These are phyloP conservation scores for Botrytis deweyae DNA, from an alignment of 2,329 filamentous ascomycete species.

Conservation along the genomic window DNA sequence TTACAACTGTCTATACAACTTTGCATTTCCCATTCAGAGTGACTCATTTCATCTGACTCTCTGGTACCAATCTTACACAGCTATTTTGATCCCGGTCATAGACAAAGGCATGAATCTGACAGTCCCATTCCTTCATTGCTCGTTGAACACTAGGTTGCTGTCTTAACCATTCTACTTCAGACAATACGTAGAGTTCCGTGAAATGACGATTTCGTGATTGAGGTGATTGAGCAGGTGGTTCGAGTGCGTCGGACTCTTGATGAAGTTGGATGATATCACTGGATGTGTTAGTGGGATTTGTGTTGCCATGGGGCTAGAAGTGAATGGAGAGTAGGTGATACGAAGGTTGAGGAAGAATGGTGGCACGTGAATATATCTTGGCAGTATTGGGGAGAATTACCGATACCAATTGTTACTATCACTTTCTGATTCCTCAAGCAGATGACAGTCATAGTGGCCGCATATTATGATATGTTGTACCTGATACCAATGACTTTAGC, in stretches of 20 bases:
- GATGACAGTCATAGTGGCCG: conserved; percentile 54
- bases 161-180: conserved; percentile 55
- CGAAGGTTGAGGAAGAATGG: background rate
- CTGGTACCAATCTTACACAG: conserved; percentile 49
- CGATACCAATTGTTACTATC: conserved; percentile 55
- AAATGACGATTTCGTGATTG: conserved; percentile 51
- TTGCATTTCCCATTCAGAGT: conserved; percentile 10
- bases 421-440: conserved; percentile 47
- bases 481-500: conserved; percentile 28
- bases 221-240: conserved; percentile 3
- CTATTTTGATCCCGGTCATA: conserved; percentile 59
- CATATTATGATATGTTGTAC: conserved; percentile 57
- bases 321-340: background rate
- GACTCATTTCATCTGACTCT: conserved; percentile 37
- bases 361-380: background rate
- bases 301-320: background rate
- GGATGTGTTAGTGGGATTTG: background rate
- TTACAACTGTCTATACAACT: background rate
- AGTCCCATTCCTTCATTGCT: conserved; percentile 57
- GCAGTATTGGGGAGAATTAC: conserved; percentile 40
- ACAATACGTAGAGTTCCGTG: conserved; percentile 62
- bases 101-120: conserved; percentile 62
- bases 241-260: conserved; percentile 19
- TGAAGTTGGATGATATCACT: conserved; percentile 34
- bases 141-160: conserved; percentile 58